These are phyloP conservation scores for Entonaema liquescens DNA, from an alignment of 495 filamentous ascomycete species.

Conservation along the genomic window DNA sequence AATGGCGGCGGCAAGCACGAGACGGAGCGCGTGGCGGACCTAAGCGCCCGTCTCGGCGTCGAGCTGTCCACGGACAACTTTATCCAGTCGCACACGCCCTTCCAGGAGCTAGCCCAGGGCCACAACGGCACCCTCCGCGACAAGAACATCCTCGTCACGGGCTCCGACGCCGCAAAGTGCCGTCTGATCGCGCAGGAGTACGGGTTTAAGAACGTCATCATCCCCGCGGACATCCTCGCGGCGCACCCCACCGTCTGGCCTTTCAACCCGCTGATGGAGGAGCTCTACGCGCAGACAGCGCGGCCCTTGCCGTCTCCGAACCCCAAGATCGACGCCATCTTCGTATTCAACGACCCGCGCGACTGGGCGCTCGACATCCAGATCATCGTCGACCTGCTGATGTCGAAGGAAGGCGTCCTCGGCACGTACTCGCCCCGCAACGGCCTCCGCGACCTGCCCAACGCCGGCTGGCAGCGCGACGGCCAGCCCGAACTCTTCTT, in stretches of 20 bases:
- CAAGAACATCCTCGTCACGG: constrained; percentile 81
- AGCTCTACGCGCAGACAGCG: constrained; percentile 68
- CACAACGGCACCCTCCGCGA: constrained; percentile 58
- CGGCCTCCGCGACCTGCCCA: constrained; percentile 64
- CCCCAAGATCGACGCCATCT: constrained; percentile 82
- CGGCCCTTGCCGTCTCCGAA: constrained; percentile 65
- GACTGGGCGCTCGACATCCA: constrained; percentile 94
- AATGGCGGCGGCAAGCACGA: constrained; percentile 89
- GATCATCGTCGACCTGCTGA: constrained; percentile 79
- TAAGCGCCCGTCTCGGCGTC: constrained; percentile 67
- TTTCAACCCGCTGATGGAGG: constrained; percentile 69
- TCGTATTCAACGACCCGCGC: constrained; percentile 90
- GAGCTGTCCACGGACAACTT: constrained; percentile 71
- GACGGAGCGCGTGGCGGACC: constrained; percentile 71
- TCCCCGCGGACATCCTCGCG: constrained; percentile 81
- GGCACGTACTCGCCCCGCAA: constrained; percentile 73
- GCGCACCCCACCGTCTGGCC: constrained; percentile 82
- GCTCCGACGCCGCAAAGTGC: constrained; percentile 80
- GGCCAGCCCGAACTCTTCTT: constrained; percentile 85
- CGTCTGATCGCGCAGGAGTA: constrained; percentile 80
- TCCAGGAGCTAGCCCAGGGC: constrained; percentile 61
- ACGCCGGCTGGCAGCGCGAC: constrained; percentile 77
- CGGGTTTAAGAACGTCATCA: constrained; percentile 86
- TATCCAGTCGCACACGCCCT: constrained; percentile 87
- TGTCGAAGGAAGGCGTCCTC: constrained; percentile 75